Conservation (phyloP, 208 protist species). For the Wallacemonas sp. region DNA sequence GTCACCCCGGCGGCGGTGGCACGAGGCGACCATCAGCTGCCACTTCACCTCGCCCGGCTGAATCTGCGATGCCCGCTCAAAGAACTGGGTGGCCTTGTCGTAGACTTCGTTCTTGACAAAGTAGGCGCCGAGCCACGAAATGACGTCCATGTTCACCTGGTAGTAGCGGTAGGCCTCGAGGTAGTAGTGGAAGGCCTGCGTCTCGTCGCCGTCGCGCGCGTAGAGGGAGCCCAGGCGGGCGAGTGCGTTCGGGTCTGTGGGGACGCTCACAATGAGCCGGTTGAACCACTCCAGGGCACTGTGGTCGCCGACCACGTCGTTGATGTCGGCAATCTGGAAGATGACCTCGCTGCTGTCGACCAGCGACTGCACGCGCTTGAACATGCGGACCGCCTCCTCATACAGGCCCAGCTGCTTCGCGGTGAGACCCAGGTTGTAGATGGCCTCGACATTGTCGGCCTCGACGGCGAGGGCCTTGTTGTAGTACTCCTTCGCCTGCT, state of each 20-base stretch:
- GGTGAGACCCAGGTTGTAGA: conserved; percentile 97
- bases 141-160: conserved; percentile 97
- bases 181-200: conserved; percentile 95
- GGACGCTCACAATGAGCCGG: conserved; percentile 87
- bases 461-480: conserved; percentile 95
- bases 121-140: conserved; percentile 97
- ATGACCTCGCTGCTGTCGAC: conserved; percentile 95
- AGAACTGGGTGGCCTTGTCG: conserved; percentile 97
- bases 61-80: conserved; percentile 96
- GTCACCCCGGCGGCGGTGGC: conserved; percentile 93
- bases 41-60: conserved; percentile 96
- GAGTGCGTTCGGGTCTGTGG: conserved; percentile 95
- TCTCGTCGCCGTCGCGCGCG: conserved; percentile 91
- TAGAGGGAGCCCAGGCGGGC: conserved; percentile 93
- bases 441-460: conserved; percentile 96
- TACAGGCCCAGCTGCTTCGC: conserved; percentile 91
- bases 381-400: conserved; percentile 93
- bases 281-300: conserved; percentile 82
- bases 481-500: conserved; percentile 93
- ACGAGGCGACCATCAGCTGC: conserved; percentile 96
- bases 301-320: conserved; percentile 80
- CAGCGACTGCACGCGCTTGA: conserved; percentile 94
- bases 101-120: conserved; percentile 97
- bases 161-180: conserved; percentile 96
- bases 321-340: conserved; percentile 95